These are phyloP conservation scores for Thermothelomyces thermophilus DNA, from an alignment of 2,329 filamentous ascomycete species.

Conservation along the genomic window DNA sequence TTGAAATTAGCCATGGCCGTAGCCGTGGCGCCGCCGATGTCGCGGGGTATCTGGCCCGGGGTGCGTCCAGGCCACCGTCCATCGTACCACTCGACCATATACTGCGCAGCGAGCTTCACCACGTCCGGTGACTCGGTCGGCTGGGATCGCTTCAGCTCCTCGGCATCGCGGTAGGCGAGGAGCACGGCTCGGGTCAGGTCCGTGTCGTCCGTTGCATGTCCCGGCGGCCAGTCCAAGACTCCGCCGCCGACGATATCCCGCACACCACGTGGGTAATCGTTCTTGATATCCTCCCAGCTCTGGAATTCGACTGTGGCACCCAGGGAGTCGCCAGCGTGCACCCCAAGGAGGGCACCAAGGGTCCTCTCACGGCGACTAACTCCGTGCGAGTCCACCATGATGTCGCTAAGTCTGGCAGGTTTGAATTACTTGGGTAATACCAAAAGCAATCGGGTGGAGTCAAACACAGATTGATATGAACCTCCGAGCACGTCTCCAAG, in stretches of 20 bases:
- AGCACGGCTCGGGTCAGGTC: constrained; percentile 41
- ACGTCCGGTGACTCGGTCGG: constrained; percentile 24
- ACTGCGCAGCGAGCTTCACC: constrained; percentile 30
- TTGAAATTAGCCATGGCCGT: constrained; percentile 30
- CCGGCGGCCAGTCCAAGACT: constrained; percentile 35
- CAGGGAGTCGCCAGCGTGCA: constrained; percentile 42
- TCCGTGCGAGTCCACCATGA: constrained; percentile 1
- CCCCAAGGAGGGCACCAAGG: constrained; percentile 39
- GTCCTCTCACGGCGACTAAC: constrained; percentile 24
- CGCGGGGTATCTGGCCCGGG: constrained; percentile 29
- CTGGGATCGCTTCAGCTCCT: not conserved
- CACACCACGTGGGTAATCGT: constrained; percentile 32
- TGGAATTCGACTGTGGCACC: constrained; percentile 41
- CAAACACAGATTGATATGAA: no score
- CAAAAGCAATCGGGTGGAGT: no score
- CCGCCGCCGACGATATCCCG: constrained; percentile 41
- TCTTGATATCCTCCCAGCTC: constrained; percentile 30
- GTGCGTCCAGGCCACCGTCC: constrained; percentile 38
- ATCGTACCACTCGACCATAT: constrained; percentile 37
- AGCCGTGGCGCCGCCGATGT: constrained; percentile 37
- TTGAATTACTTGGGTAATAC: no score
- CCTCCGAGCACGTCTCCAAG: no score
- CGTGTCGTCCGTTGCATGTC: constrained; percentile 43
- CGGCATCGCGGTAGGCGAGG: constrained; percentile 34
- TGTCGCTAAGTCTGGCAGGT: not conserved